phyloP scores from a whole-genome alignment of 108 stramenopile species.

The Hondaea fermentalgiana region DNA sequence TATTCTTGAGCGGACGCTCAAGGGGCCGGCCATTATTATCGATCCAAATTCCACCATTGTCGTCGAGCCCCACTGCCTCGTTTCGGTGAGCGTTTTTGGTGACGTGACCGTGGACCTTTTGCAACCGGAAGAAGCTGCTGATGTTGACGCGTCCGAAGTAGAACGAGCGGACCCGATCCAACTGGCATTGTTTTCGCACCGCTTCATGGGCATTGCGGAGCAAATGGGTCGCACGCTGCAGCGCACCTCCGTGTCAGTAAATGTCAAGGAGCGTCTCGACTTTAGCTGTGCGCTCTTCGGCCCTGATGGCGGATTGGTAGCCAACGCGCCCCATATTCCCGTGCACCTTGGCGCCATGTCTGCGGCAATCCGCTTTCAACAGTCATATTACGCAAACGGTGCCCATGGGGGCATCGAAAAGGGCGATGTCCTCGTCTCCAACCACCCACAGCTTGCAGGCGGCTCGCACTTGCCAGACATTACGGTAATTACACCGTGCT shows the following conservation, averaged over 20 bases:
- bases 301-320: conserved; percentile 82
- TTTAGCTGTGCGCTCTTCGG: conserved; percentile 95
- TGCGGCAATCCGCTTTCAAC: conserved; percentile 80
- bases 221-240: conserved; percentile 96
- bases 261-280: conserved; percentile 97
- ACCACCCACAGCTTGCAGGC: conserved; percentile 93
- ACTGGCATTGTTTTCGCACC: conserved; percentile 80
- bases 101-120: conserved; percentile 69
- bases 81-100: conserved; percentile 71
- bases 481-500: conserved; percentile 95
- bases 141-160: not conserved
- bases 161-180: conserved; percentile 69
- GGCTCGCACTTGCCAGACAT: conserved; percentile 86
- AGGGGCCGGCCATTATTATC: conserved; percentile 85
- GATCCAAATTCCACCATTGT: conserved; percentile 87
- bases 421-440: conserved; percentile 91
- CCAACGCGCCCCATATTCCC: conserved; percentile 97
- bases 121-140: not conserved
- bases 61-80: conserved; percentile 77
- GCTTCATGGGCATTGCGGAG: conserved; percentile 99
- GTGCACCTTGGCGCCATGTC: conserved; percentile 97
- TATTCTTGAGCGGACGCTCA: conserved; percentile 24
- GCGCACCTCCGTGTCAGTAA: conserved; percentile 77
- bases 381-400: conserved; percentile 69
- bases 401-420: conserved; percentile 67